Base-by-base conservation (phyloP, 169 alveolate species). In the Blepharisma undulans region DNA sequence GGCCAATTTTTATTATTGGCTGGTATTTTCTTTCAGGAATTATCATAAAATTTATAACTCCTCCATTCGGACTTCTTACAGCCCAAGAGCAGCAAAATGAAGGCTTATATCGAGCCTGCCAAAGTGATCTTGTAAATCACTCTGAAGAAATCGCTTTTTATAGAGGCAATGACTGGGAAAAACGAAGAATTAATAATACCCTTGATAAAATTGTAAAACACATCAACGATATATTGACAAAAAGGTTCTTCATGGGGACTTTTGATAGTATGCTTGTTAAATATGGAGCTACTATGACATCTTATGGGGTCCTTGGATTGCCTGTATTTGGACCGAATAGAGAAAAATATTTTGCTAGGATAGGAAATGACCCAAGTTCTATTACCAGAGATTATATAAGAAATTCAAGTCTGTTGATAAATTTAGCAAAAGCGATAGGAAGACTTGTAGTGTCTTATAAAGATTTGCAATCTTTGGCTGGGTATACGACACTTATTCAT, bases 401-500 rank as follows among this genome's bases (percentile, higher is more conserved):
- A 91, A 97, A 97, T 88, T 93, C 97, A 33, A 93, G 97, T 33
- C 93, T 97, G 18, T 87, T 97, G 79, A 96, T 97, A 84, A 97
- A 96, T 89, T 92, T 97, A 74, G 98, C 98, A 10, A 97, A 97
- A 78, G 98, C 98, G 32, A 95, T 97, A 36, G 98, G 98, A 19
- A 92, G 98, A 88, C 82, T 97, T 8, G 97, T 96, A 10, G 94
- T 97, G 32, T 93, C 98, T 14, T 97, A 96, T 91, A 97, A 97
- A 87, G 98, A 97, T 82, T 93, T 97, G 14, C 94, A 97, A 88
- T 86, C 92, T 88, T 93, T 97, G 14, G 97, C 97, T n/a, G 98
- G 98, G 30, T 95, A 94, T 88, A 97, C 98, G 10, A 86, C 92
- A 14, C 93, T 95, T 4, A 94, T 97, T 27, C 89, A 92, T 85